Conservation (phyloP, 163 green algal genomes). For the Chlamydomonas reinhardtii region DNA sequence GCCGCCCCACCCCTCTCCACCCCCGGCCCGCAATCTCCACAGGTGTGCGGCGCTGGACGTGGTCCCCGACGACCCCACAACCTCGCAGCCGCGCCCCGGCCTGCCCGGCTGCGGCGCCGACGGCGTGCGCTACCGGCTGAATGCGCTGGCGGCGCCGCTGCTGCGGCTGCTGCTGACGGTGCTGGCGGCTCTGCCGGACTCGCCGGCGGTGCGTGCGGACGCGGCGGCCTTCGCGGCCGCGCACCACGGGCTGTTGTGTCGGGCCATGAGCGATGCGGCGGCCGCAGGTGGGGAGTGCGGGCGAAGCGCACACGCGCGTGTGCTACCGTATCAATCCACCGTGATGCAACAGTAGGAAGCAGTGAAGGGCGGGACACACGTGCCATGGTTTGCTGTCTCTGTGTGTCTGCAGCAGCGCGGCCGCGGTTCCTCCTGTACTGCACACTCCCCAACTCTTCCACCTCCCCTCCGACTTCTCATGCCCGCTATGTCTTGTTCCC, state of each 20-base stretch:
- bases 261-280: constrained; percentile 69
- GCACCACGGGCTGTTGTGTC: constrained; percentile 63
- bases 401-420: too few relatives aligned
- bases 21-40: not conserved
- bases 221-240: constrained; percentile 64
- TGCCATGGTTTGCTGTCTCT: too few relatives aligned
- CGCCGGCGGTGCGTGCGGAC: constrained; percentile 58
- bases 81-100: constrained; percentile 8
- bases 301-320: too few relatives aligned
- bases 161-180: constrained; percentile 78
- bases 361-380: too few relatives aligned
- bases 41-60: constrained; percentile 70
- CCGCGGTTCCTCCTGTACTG: too few relatives aligned
- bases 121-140: constrained; percentile 50
- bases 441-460: too few relatives aligned
- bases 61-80: constrained; percentile 63
- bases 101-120: constrained; percentile 14
- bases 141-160: constrained; percentile 58
- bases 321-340: too few relatives aligned
- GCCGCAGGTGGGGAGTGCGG: constrained; percentile 16
- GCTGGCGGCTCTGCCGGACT: constrained; percentile 61
- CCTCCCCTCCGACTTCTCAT: too few relatives aligned
- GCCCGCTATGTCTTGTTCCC: too few relatives aligned
- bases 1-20: not conserved
- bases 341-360: too few relatives aligned